These are phyloP conservation scores for Botryobasidium botryosum DNA, from an alignment of 768 basidiomycete genomes.

Conservation along the genomic window DNA sequence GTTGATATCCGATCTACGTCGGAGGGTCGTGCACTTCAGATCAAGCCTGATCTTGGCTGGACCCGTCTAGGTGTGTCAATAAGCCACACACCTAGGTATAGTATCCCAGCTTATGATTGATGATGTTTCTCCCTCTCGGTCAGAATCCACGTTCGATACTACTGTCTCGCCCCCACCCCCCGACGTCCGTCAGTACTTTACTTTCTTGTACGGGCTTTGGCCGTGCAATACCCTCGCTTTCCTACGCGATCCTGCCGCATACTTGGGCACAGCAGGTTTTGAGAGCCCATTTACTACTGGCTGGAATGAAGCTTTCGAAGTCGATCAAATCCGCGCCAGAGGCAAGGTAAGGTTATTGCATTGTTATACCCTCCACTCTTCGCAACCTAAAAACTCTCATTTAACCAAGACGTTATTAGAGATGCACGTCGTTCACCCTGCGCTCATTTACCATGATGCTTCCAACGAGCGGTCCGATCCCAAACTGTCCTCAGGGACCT, in stretches of 20 bases:
- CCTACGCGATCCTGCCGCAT: conserved; percentile 46
- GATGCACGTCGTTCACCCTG: conserved; percentile 55
- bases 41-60: conserved; percentile 50
- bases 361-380: not conserved
- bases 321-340: conserved; percentile 49
- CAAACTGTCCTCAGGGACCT: conserved; percentile 33
- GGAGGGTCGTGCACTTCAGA: conserved; percentile 1
- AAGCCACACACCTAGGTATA: too few species aligned
- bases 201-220: conserved; percentile 74
- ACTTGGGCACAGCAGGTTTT: conserved; percentile 35
- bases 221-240: conserved; percentile 79
- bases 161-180: conserved; percentile 39
- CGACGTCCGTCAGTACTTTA: conserved; percentile 46
- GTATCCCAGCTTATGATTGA: not conserved
- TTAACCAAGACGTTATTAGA: conserved; percentile 42
- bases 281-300: conserved; percentile 45
- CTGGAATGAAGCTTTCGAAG: conserved; percentile 57
- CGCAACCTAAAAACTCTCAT: not conserved
- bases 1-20: not conserved
- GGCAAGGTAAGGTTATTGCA: conserved; percentile 37
- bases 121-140: not conserved
- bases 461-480: conserved; percentile 42
- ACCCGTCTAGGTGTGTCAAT: conserved; percentile 29
- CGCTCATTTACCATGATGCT: conserved; percentile 50
- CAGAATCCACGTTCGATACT: conserved; percentile 38